Evolutionary conservation across 2,329 filamentous ascomycete species (phyloP).

Genomic region (Penicillium polonicum): DNA sequence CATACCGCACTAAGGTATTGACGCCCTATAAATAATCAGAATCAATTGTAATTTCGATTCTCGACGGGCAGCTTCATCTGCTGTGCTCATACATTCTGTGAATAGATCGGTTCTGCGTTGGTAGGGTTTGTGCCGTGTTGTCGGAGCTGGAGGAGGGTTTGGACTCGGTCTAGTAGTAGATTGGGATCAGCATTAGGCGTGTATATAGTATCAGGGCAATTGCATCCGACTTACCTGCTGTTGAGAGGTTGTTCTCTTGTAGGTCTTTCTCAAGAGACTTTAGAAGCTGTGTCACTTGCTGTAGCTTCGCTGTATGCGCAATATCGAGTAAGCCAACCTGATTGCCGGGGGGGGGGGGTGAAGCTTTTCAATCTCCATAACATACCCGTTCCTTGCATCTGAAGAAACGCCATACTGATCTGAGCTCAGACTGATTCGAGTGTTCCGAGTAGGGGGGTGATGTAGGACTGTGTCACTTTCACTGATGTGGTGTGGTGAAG

Average conservation of each 20-base stretch:
- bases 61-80: neutral
- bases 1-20: conserved; percentile 67
- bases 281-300: conserved; percentile 66
- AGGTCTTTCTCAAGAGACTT: conserved; percentile 63
- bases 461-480: neutral
- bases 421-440: neutral
- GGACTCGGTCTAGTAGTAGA: conserved; percentile 33
- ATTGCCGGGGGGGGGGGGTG: no score
- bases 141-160: conserved; percentile 65
- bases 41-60: neutral
- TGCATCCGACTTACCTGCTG: conserved; percentile 55
- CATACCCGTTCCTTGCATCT: conserved; percentile 31
- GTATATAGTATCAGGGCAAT: neutral
- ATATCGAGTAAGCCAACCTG: neutral
- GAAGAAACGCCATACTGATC: conserved; percentile 26
- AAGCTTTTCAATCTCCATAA: neutral
- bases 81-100: conserved; percentile 60
- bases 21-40: conserved; percentile 61
- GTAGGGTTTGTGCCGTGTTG: conserved; percentile 70
- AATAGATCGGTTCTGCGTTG: conserved; percentile 79
- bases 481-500: neutral
- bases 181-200: neutral
- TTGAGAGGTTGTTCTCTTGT: conserved; percentile 56
- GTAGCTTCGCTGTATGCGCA: conserved; percentile 60
- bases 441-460: neutral